Base-by-base conservation (phyloP, 495 filamentous ascomycete species). In the Hypoxylon subgilvum region DNA sequence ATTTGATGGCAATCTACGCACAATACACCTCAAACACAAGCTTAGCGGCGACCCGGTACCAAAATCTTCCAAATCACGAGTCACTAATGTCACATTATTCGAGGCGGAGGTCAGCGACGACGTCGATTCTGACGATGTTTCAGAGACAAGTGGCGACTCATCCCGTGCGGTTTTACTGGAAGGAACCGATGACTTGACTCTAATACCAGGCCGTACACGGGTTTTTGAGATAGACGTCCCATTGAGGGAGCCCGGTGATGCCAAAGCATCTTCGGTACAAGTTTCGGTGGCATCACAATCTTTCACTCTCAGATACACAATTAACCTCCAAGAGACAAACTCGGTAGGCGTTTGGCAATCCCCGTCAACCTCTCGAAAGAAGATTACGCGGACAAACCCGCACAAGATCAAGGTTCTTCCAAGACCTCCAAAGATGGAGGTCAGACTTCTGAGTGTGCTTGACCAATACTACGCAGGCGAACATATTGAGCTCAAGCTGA, bases 401-500 rank as follows among this genome's bases (percentile, higher is more conserved):
- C 75, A 77, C 13, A 58, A 73, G 58, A 79, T 88, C 23, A 88
- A 82, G 39, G 85, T 97, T 27, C 77, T 91, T 50, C 94, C 93
- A 3, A 88, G 94, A 66, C 94, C 94, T 32, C 94, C 94, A 0
- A 97, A 97, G 69, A 86, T 99, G 72, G 84, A 88, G 54, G 81
- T 97, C 27, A 79, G 75, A 19, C 70, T 88, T 16, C 74, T 80
- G 1, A 79, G 83, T 38, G 72, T 87, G 38, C 76, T 77, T 49
- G 76, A 83, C 17, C 84, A 88, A 25, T 95, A 94, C 70, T 97
- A 96, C 65, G 87, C 86, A 2, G 86, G 93, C 65, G 94, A 99
- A 72, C 66, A 73, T 1, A 79, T 96, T 32, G 64, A 65, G 6
- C 71, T 97, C 36, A 74, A 78, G 12, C 77, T 97, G 30, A 80